Evolutionary conservation across 805 yeast species (phyloP).

Genomic region (Kluyveromyces lactis): DNA sequence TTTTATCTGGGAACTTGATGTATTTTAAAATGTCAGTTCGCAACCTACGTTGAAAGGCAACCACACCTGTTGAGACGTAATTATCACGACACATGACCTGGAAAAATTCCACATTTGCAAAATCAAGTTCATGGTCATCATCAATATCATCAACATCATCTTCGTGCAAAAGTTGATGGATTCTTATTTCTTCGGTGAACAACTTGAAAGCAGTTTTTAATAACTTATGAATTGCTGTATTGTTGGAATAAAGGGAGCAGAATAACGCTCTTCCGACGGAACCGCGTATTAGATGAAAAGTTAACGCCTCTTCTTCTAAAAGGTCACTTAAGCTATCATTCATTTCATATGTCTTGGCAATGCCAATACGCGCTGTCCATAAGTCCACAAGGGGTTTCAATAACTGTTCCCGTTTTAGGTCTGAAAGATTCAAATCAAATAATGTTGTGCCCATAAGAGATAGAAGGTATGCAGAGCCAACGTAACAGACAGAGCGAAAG

Average conservation of each 20-base stretch:
- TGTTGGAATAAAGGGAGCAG: conserved; percentile 44
- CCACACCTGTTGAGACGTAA: conserved; percentile 55
- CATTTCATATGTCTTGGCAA: conserved; percentile 23
- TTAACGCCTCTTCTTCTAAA: conserved; percentile 17
- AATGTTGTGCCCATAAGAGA: conserved; percentile 32
- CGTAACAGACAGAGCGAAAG: conserved; percentile 24
- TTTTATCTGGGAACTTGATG: conserved; percentile 19
- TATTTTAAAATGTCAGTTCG: conserved; percentile 33
- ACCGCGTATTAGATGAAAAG: conserved; percentile 30
- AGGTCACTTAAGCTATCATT: conserved; percentile 19
- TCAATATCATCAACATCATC: conserved; percentile 8
- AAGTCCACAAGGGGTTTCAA: conserved; percentile 34
- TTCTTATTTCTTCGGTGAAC: conserved; percentile 8
- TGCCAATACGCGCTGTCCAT: conserved; percentile 30
- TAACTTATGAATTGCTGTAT: conserved; percentile 40
- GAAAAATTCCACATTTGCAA: conserved; percentile 33
- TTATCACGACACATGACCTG: conserved; percentile 43
- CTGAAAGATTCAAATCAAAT: conserved; percentile 24
- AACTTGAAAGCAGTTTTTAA: conserved; percentile 36
- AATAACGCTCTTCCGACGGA: conserved; percentile 44
- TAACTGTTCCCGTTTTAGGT: conserved; percentile 27
- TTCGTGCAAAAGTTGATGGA: background rate
- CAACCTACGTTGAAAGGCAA: conserved; percentile 64
- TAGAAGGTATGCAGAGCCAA: conserved; percentile 28
- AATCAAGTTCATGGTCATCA: conserved; percentile 9